Conservation (phyloP, 2,329 filamentous ascomycete species). For the Pseudocercospora vitis region DNA sequence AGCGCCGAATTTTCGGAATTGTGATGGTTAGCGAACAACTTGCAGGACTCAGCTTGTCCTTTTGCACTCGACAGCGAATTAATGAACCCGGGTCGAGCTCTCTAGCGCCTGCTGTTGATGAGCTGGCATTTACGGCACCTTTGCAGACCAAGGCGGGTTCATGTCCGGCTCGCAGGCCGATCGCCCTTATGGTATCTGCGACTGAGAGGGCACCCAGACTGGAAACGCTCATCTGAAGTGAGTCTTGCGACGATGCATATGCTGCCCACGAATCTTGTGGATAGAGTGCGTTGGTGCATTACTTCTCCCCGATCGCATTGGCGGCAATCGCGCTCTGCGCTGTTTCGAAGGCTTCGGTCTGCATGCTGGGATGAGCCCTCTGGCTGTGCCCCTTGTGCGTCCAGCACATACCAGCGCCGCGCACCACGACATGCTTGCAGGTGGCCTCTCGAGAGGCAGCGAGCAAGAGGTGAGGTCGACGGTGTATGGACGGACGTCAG, state of each 20-base stretch:
- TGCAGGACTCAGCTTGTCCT: neutral
- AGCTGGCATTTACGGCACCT: neutral
- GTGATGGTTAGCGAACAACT: neutral
- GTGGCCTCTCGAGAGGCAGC: neutral
- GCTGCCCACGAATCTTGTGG: too few species aligned
- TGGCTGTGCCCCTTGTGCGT: conserved; percentile 7
- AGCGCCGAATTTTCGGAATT: neutral
- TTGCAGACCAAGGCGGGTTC: too few species aligned
- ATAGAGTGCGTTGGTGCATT: too few species aligned
- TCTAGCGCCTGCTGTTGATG: neutral
- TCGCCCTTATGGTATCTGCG: too few species aligned
- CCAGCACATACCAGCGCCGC: conserved; percentile 6
- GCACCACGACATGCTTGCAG: conserved; percentile 1
- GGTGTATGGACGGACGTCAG: conserved; percentile 4
- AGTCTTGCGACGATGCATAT: too few species aligned
- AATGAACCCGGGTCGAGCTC: neutral
- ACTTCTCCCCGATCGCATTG: neutral
- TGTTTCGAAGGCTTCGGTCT: neutral
- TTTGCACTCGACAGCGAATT: too few species aligned
- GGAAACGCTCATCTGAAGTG: too few species aligned
- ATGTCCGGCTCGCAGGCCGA: too few species aligned
- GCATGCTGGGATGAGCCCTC: neutral
- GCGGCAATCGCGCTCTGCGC: neutral
- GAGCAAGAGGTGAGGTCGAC: conserved; percentile 10
- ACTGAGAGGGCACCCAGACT: too few species aligned